Percentiles rank a stretch among this genome's conserved stretches.
phyloP scores from a whole-genome alignment of 345 rosid genomes.

The Gossypium thurberi region DNA sequence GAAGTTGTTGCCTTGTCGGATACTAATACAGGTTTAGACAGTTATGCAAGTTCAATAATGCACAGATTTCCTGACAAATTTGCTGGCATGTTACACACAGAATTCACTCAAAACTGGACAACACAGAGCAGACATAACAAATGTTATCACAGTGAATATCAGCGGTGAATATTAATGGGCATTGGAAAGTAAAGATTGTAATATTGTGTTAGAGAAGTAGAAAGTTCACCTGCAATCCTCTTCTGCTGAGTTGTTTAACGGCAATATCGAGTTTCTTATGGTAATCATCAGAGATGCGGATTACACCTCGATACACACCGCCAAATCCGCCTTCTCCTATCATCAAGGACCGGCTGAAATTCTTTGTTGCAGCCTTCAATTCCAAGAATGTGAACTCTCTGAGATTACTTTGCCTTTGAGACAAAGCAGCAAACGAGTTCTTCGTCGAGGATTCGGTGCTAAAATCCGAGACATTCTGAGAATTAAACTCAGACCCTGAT shows the following conservation, averaged over 20 bases:
- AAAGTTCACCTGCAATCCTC: conserved; percentile 76
- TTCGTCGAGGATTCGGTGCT: conserved; percentile 53
- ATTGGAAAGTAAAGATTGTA: no score
- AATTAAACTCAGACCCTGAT: conserved; percentile 67
- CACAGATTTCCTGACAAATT: background rate
- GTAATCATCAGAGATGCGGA: conserved; percentile 47
- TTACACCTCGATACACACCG: conserved; percentile 68
- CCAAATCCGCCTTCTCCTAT: conserved; percentile 97
- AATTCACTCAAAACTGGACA: background rate
- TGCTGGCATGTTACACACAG: background rate
- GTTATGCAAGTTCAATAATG: background rate
- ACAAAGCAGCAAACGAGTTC: conserved; percentile 57
- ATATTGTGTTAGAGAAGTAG: background rate
- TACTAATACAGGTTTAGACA: background rate
- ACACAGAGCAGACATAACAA: background rate
- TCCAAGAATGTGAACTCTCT: conserved; percentile 64
- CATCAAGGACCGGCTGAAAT: conserved; percentile 86
- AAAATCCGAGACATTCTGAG: conserved; percentile 55
- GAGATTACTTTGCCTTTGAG: conserved; percentile 70
- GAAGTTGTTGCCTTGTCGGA: background rate
- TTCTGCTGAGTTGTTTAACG: conserved; percentile 82
- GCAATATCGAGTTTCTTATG: conserved; percentile 80
- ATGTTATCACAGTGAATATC: no score
- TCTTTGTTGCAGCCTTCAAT: conserved; percentile 79
- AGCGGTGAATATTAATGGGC: no score